phyloP scores from a whole-genome alignment of 768 basidiomycete species.

The Auriculariales sp. region DNA sequence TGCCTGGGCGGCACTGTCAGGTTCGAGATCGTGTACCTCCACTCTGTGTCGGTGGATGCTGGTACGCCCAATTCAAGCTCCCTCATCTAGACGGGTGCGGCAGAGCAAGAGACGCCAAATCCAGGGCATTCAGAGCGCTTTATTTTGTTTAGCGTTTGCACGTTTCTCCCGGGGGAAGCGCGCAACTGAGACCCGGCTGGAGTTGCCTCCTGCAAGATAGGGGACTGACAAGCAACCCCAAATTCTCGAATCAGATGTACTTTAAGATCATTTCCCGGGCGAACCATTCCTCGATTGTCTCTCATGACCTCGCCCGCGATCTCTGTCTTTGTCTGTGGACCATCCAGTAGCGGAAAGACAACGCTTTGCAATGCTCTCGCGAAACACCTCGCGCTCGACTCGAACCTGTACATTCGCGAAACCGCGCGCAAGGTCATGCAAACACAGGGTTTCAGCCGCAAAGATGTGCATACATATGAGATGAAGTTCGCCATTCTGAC shows the following conservation, averaged over 20 bases:
- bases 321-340: constrained; percentile 29
- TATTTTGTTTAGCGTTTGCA: no score
- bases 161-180: no score
- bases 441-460: constrained; percentile 34
- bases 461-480: constrained; percentile 31
- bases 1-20: constrained; percentile 1
- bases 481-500: constrained; percentile 54
- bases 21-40: background rate
- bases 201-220: no score
- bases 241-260: no score
- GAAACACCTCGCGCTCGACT: constrained; percentile 22
- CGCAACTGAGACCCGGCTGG: no score
- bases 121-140: no score
- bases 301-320: no score
- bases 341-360: constrained; percentile 53
- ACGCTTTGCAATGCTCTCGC: constrained; percentile 44
- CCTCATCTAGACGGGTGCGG: background rate
- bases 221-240: no score
- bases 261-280: no score
- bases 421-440: constrained; percentile 47
- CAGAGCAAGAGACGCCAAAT: no score
- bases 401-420: constrained; percentile 33
- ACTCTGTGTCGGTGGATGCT: background rate
- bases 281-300: no score
- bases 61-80: background rate